Conservation (phyloP, 148 eudicot genomes). For the Tetragonia tetragonoides region DNA sequence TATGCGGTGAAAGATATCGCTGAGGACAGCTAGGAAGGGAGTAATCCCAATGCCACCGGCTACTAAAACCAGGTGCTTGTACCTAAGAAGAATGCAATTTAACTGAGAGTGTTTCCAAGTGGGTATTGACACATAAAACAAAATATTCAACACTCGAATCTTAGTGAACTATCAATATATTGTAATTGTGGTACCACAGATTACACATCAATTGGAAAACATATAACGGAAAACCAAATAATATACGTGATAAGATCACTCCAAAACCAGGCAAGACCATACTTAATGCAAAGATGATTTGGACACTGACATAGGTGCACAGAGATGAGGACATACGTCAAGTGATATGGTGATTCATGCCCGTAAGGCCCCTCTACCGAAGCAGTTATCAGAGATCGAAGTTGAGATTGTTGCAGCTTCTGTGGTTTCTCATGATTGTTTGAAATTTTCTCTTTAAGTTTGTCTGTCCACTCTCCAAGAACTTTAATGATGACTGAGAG, state of each 20-base stretch:
- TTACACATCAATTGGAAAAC: no score
- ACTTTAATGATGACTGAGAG: slow-evolving; percentile 63
- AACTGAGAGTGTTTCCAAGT: slow-evolving; percentile 3
- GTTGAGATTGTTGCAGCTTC: slow-evolving; percentile 29
- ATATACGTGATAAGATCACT: no score
- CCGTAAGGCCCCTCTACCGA: slow-evolving; percentile 91
- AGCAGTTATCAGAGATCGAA: slow-evolving; percentile 45
- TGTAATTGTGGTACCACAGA: no score
- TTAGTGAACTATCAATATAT: no score
- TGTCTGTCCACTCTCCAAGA: slow-evolving; percentile 65
- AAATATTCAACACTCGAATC: no score
- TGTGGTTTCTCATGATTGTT: slow-evolving; percentile 32
- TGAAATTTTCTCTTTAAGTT: slow-evolving; percentile 43
- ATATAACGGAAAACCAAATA: no score
- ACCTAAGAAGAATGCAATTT: slow-evolving; percentile 35
- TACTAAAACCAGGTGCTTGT: slow-evolving; percentile 64
- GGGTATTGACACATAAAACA: neutral
- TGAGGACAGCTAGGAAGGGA: slow-evolving; percentile 71
- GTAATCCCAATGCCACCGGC: slow-evolving; percentile 94
- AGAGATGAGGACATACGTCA: slow-evolving; percentile 40
- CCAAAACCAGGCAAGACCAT: no score
- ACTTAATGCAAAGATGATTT: no score
- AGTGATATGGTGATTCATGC: slow-evolving; percentile 76
- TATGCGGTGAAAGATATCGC: slow-evolving; percentile 60
- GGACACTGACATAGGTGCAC: no score